These are phyloP conservation scores for Acer campestre DNA, from an alignment of 345 rosid species.

Conservation along the genomic window DNA sequence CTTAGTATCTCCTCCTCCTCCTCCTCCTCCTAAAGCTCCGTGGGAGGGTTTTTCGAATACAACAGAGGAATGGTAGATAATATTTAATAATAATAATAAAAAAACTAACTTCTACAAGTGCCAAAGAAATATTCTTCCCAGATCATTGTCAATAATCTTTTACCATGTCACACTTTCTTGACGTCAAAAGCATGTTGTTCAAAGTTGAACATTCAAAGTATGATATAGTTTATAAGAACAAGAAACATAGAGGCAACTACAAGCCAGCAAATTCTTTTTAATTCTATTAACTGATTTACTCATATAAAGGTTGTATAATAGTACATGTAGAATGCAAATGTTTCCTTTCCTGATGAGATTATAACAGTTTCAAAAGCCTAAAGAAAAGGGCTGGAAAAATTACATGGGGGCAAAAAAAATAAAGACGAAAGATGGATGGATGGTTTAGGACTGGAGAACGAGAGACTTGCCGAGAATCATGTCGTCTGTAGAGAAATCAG, in stretches of 20 bases:
- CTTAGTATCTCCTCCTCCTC: too few relatives aligned
- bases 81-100: too few relatives aligned
- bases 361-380: background rate
- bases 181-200: constrained; percentile 1
- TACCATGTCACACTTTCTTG: background rate
- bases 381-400: background rate
- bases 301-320: background rate
- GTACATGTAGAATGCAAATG: background rate
- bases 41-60: too few relatives aligned
- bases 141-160: background rate
- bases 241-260: background rate
- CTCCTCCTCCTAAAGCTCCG: too few relatives aligned
- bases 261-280: background rate
- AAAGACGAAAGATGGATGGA: background rate
- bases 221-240: background rate
- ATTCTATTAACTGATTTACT: background rate
- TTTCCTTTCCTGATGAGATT: background rate
- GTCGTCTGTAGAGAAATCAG: constrained; percentile 92
- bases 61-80: too few relatives aligned
- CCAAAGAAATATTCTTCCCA: background rate
- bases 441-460: constrained; percentile 58
- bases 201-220: constrained; percentile 4
- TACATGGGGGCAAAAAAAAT: background rate
- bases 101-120: background rate
- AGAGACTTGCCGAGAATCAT: constrained; percentile 78